A percentile compares a stretch with the other conserved stretches of the same genome.
phyloP scores from a whole-genome alignment of 2,329 filamentous ascomycete genomes.

The Hypoxylon sp. region DNA sequence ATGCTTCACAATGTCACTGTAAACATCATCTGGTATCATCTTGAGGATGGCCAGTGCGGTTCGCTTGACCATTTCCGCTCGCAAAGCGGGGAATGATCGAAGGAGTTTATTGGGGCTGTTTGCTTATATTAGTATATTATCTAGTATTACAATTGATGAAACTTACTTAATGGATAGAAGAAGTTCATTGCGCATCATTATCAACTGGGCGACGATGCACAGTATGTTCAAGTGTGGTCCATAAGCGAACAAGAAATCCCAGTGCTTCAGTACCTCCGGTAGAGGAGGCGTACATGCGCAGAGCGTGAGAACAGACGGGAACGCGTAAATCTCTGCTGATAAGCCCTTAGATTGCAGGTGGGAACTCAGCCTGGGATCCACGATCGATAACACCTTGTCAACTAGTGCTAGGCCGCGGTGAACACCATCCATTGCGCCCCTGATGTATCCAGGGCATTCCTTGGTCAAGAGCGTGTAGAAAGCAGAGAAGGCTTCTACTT shows the following conservation, averaged over 20 bases:
- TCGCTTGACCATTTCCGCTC: constrained; percentile 86
- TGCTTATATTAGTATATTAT: constrained; percentile 52
- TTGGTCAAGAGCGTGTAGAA: constrained; percentile 89
- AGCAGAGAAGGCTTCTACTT: constrained; percentile 92
- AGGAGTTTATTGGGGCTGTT: constrained; percentile 91
- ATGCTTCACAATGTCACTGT: constrained; percentile 89
- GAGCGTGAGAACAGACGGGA: constrained; percentile 92
- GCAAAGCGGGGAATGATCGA: constrained; percentile 86
- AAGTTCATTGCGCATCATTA: constrained; percentile 88
- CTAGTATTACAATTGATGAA: neutral
- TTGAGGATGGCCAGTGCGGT: constrained; percentile 88
- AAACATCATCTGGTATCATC: constrained; percentile 91
- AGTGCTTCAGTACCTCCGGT: constrained; percentile 91
- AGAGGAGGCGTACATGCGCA: constrained; percentile 96
- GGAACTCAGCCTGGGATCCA: constrained; percentile 87
- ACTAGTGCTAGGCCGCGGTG: constrained; percentile 92
- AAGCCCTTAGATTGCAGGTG: constrained; percentile 90
- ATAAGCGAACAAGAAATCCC: constrained; percentile 98
- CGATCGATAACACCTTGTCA: constrained; percentile 90
- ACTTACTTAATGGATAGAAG: constrained; percentile 85
- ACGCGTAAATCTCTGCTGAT: constrained; percentile 95
- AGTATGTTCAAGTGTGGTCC: constrained; percentile 95
- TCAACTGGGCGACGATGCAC: constrained; percentile 95
- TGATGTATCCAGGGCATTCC: constrained; percentile 93
- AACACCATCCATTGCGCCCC: constrained; percentile 96